Conservation (phyloP, 352 stramenopile species). For the Phytophthora fragariaefolia region DNA sequence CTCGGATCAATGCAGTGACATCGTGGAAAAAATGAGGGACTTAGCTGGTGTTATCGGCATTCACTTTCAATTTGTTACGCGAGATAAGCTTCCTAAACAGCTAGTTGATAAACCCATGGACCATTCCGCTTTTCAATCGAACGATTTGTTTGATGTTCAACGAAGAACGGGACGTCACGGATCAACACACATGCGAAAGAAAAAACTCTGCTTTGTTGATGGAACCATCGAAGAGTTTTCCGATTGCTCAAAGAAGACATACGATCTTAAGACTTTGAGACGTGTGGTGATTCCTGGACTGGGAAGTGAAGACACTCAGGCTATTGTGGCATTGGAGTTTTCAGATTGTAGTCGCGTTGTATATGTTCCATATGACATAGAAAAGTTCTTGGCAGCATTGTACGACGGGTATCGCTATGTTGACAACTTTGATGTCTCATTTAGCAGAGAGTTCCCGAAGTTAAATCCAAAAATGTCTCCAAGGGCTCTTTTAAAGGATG, state of each 20-base stretch:
- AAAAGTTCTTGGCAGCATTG: constrained; percentile 66
- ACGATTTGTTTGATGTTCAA: constrained; percentile 59
- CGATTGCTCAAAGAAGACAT: constrained; percentile 57
- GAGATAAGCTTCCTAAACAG: constrained; percentile 65
- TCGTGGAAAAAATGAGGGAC: constrained; percentile 68
- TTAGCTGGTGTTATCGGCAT: constrained; percentile 76
- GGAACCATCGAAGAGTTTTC: constrained; percentile 57
- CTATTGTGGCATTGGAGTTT: constrained; percentile 75
- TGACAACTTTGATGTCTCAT: constrained; percentile 68
- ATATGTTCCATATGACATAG: constrained; percentile 62
- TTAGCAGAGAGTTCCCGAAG: constrained; percentile 70
- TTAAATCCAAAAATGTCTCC: constrained; percentile 70
- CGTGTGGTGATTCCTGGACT: constrained; percentile 53
- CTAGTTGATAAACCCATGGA: constrained; percentile 41
- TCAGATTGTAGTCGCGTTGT: constrained; percentile 61
- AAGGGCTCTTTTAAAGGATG: constrained; percentile 51
- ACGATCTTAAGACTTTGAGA: constrained; percentile 60
- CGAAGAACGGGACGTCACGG: constrained; percentile 64
- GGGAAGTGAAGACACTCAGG: constrained; percentile 37
- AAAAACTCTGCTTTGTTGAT: constrained; percentile 69
- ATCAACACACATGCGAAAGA: constrained; percentile 63
- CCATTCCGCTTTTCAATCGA: constrained; percentile 49
- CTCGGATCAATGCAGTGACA: constrained; percentile 61
- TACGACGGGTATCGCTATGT: constrained; percentile 75
- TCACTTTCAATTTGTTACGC: constrained; percentile 40